Conservation (phyloP, 345 rosid genomes). For the Angophora floribunda region DNA sequence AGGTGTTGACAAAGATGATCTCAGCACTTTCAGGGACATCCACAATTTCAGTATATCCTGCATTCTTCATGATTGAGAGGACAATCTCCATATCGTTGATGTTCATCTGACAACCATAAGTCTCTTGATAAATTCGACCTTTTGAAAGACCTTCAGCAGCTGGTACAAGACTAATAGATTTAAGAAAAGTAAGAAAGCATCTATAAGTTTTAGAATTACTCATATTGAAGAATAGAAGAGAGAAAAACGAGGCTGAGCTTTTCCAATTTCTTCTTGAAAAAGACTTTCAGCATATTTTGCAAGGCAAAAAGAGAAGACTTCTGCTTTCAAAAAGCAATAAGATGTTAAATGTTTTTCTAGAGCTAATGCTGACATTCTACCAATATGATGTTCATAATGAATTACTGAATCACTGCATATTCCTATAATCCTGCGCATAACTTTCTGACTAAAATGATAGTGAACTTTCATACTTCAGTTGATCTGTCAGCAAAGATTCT, state of each 20-base stretch:
- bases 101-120: slow-evolving; percentile 97
- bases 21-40: slow-evolving; percentile 81
- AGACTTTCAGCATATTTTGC: background rate
- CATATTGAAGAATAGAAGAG: background rate
- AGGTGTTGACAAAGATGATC: slow-evolving; percentile 79
- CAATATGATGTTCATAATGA: background rate
- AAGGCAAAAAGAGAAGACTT: background rate
- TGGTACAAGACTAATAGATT: slow-evolving; percentile 16
- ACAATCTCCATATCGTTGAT: slow-evolving; percentile 94
- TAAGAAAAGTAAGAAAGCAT: background rate
- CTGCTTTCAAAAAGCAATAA: background rate
- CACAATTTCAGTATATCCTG: slow-evolving; percentile 65
- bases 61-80: slow-evolving; percentile 73
- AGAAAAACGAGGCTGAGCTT: background rate
- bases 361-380: background rate
- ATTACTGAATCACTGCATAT: background rate
- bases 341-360: background rate
- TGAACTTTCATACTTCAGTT: background rate
- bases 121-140: slow-evolving; percentile 88
- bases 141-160: slow-evolving; percentile 24
- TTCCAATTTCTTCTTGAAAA: background rate
- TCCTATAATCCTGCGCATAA: background rate
- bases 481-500: background rate
- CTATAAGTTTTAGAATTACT: background rate
- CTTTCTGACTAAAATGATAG: background rate